Conservation (phyloP, 768 basidiomycete genomes). For the Phaeotremella fagi region DNA sequence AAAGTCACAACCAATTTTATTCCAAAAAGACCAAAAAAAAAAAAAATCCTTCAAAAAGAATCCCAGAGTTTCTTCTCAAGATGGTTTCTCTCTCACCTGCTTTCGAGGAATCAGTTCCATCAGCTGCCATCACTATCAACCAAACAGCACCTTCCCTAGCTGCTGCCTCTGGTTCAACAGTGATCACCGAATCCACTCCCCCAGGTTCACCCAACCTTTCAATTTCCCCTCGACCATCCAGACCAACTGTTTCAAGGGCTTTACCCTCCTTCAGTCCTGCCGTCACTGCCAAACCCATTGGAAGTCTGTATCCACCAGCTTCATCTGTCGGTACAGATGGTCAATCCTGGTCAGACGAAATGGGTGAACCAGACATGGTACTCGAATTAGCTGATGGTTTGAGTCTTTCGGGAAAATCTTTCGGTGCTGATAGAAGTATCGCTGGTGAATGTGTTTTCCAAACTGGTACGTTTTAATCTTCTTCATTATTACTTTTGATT, state of each 20-base stretch:
- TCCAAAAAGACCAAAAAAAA: not conserved
- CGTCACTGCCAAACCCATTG: conserved; percentile 19
- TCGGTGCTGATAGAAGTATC: conserved; percentile 88
- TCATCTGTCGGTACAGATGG: conserved; percentile 43
- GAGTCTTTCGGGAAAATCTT: conserved; percentile 80
- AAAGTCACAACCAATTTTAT: no score
- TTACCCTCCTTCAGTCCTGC: conserved; percentile 15
- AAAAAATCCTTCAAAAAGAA: not conserved
- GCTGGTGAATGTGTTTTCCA: conserved; percentile 99
- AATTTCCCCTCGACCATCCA: conserved; percentile 2
- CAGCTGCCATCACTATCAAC: conserved; percentile 19
- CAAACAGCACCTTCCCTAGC: conserved; percentile 25
- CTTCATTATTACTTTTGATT: no score
- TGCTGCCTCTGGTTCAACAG: conserved; percentile 26
- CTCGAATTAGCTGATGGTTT: conserved; percentile 88
- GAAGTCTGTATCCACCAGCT: conserved; percentile 45
- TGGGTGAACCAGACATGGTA: conserved; percentile 53
- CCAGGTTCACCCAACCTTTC: conserved; percentile 22
- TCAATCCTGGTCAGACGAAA: conserved; percentile 37
- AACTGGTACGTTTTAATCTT: conserved; percentile 76
- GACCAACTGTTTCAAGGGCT: not conserved
- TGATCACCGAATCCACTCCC: conserved; percentile 25
- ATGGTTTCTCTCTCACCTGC: conserved; percentile 8
- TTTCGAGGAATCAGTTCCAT: conserved; percentile 35
- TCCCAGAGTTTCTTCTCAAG: not conserved